Evolutionary conservation across 139 green algal genomes (phyloP).

Genomic region (Tetraselmis striata): DNA sequence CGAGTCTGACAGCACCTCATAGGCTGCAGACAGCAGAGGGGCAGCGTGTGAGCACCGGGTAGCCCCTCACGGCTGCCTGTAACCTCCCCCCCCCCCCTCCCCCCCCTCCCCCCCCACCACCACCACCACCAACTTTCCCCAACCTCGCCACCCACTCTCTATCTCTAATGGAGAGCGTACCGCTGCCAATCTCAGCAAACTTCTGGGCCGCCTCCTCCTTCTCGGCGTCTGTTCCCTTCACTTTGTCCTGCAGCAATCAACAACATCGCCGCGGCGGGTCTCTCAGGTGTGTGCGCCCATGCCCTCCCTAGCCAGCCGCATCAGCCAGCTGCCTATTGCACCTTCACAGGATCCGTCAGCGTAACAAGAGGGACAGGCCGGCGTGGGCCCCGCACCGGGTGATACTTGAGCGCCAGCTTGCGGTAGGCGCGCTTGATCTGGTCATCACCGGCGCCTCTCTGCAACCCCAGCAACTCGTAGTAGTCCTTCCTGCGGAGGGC

Average conservation of each 20-base stretch:
- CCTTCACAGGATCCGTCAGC: not conserved
- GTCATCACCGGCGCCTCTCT: constrained; percentile 63
- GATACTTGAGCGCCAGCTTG: constrained; percentile 94
- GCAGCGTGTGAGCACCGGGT: not conserved
- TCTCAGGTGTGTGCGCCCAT: no score
- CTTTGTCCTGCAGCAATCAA: constrained; percentile 59
- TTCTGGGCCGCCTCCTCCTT: constrained; percentile 83
- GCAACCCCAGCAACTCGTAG: constrained; percentile 85
- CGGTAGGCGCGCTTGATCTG: constrained; percentile 93
- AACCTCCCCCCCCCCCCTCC: no score
- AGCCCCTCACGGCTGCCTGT: not conserved
- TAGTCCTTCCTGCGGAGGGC: constrained; percentile 69
- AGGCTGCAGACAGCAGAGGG: constrained; percentile 81
- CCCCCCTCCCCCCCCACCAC: no score
- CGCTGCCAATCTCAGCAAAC: constrained; percentile 84
- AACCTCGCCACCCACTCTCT: no score
- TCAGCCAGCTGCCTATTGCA: no score
- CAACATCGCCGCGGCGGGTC: no score
- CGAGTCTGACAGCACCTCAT: constrained; percentile 85
- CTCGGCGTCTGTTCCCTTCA: constrained; percentile 77
- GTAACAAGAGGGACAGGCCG: not conserved
- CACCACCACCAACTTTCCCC: no score
- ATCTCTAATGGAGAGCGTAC: no score
- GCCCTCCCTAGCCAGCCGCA: no score
- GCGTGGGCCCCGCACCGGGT: no score